Conservation (phyloP, 805 yeast genomes). For the Danielia oregonensis region DNA sequence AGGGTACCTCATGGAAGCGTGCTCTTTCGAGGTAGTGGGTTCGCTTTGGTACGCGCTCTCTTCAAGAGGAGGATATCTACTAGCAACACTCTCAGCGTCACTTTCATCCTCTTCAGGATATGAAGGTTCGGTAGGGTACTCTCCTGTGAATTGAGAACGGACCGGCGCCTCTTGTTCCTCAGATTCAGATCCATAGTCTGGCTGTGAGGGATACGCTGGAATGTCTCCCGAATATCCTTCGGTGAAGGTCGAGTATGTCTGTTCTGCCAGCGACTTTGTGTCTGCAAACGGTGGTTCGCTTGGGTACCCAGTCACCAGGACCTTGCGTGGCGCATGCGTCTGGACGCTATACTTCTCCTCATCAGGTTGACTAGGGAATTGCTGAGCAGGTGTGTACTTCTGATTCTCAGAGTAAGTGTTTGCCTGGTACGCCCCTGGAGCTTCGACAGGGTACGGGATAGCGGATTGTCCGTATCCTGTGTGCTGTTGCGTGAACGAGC, state of each 20-base stretch:
- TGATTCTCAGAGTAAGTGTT: background rate
- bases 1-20: slow-evolving; percentile 14
- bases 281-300: too few relatives aligned
- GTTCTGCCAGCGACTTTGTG: background rate
- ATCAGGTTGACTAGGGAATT: background rate
- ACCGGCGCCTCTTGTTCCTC: background rate
- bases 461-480: slow-evolving; percentile 9
- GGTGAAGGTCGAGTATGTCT: background rate
- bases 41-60: background rate
- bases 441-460: slow-evolving; percentile 1
- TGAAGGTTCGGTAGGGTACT: slow-evolving; percentile 12
- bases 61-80: slow-evolving; percentile 14
- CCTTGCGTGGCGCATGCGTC: too few relatives aligned
- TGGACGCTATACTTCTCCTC: background rate
- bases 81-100: slow-evolving; percentile 17
- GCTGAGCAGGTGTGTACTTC: background rate
- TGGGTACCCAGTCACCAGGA: background rate
- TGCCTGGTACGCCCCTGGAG: background rate
- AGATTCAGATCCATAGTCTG: slow-evolving; percentile 1
- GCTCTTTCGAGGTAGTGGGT: slow-evolving; percentile 1
- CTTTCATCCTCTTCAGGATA: slow-evolving; percentile 14
- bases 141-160: background rate
- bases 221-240: background rate
- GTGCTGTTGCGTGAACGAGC: slow-evolving; percentile 2
- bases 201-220: slow-evolving; percentile 1